Conservation (phyloP, 495 filamentous ascomycete genomes). For the Amniculicola lignicola region DNA sequence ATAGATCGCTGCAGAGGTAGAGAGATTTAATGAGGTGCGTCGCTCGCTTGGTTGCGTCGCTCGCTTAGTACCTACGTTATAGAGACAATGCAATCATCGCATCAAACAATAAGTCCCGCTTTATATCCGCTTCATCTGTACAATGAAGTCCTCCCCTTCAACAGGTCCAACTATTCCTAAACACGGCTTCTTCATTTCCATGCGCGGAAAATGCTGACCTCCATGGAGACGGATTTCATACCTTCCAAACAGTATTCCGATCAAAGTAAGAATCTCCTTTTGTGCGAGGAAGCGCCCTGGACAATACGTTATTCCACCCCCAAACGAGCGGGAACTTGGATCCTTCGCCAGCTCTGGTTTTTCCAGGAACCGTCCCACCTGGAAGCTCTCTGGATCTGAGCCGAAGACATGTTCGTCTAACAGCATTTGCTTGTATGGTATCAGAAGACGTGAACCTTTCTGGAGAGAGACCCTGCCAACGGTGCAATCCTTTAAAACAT, state of each 20-base stretch:
- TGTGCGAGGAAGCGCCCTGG: constrained; percentile 47
- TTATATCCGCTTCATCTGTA: not conserved
- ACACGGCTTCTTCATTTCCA: not conserved
- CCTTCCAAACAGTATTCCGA: constrained; percentile 30
- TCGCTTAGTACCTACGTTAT: too few relatives aligned
- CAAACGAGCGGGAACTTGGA: constrained; percentile 38
- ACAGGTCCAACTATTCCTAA: not conserved
- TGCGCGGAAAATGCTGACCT: not conserved
- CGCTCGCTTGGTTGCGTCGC: too few relatives aligned
- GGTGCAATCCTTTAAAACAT: not conserved
- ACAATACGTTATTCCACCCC: constrained; percentile 44
- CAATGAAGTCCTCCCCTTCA: not conserved
- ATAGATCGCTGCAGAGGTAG: too few relatives aligned
- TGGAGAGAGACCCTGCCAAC: not conserved
- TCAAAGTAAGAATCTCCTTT: constrained; percentile 41
- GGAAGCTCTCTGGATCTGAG: not conserved
- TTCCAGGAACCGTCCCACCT: not conserved
- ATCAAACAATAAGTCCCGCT: too few relatives aligned
- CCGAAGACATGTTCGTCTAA: not conserved
- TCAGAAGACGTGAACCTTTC: not conserved
- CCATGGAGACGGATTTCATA: not conserved
- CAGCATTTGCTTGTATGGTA: not conserved
- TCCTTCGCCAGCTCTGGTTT: not conserved
- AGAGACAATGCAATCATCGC: too few relatives aligned
- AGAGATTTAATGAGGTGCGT: too few relatives aligned